Conservation (phyloP, 2,329 filamentous ascomycete species). For the Cadophora luteo-olivacea region DNA sequence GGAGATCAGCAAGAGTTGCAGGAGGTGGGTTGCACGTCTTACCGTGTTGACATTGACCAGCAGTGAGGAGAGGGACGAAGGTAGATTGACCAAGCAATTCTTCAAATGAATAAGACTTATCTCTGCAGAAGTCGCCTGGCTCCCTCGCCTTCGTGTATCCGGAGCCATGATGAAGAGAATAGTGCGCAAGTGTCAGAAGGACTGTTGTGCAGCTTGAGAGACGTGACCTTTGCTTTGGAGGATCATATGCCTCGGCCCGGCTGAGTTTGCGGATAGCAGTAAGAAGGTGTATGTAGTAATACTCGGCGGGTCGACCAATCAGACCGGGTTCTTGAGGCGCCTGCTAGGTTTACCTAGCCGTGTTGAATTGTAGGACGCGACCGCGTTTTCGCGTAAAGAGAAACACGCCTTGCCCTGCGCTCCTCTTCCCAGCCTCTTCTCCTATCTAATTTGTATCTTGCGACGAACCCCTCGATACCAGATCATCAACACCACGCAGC, state of each 20-base stretch:
- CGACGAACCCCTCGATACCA: slow-evolving; percentile 29
- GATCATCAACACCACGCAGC: slow-evolving; percentile 18
- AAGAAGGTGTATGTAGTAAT: not conserved
- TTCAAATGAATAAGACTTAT: slow-evolving; percentile 86
- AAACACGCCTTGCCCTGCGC: not conserved
- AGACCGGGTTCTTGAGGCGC: not conserved
- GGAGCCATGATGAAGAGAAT: slow-evolving; percentile 32
- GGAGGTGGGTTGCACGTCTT: slow-evolving; percentile 47
- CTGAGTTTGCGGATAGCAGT: not conserved
- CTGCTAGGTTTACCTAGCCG: not conserved
- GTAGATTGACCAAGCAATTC: slow-evolving; percentile 94
- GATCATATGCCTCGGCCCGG: slow-evolving; percentile 18
- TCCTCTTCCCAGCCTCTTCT: slow-evolving; percentile 30
- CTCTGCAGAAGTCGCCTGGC: slow-evolving; percentile 76
- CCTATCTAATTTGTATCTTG: slow-evolving; percentile 23
- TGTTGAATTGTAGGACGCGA: not conserved
- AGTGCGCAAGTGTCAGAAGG: not conserved
- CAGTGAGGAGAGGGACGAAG: slow-evolving; percentile 80
- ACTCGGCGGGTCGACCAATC: not conserved
- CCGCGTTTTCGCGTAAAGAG: slow-evolving; percentile 27
- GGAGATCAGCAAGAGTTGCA: not conserved
- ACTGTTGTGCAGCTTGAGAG: slow-evolving; percentile 4
- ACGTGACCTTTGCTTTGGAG: not conserved
- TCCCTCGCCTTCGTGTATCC: slow-evolving; percentile 49
- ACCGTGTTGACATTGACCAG: slow-evolving; percentile 91